Base-by-base conservation (phyloP, 495 filamentous ascomycete species). In the Neurospora sp. region DNA sequence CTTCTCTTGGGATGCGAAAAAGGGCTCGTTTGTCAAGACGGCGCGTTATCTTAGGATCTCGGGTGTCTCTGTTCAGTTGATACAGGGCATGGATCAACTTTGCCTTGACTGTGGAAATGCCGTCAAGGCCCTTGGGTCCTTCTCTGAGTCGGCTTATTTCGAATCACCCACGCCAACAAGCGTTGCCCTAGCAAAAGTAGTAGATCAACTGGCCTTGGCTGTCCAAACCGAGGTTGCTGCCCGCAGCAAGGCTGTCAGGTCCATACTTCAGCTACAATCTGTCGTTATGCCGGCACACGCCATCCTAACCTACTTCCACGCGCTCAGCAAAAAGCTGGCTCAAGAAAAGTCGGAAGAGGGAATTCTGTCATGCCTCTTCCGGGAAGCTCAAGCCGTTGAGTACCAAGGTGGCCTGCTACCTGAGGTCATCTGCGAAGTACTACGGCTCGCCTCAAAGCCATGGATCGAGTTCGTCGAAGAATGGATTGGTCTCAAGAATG, bases 401-500 rank as follows among this genome's bases (percentile, higher is more conserved):
- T 87, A 93, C 59, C 85, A 84, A 28, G 87, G 88, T 71, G 84
- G 81, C 10, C 89, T 90, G 77, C 78, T 96, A 42, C 87, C 87
- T 42, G 84, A 85, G 28, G 82, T 91, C n/a, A 81, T 93, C 48
- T 83, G 90, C 37, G 88, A 92, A 74, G 84, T 97, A 1, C 78
- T 97, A 10, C 82, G 85, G 10, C 86, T 88, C 19, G 87, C 92
- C 0, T 89, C 89, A 11, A 76, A 79, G 42, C 91, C 95, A 3
- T 97, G 92, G 90, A 84, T 92, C 43, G 86, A 89, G 21, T 88
- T 91, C 70, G 83, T 92, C 3, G 89, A 92, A 62, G 87, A 89
- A 71, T 97, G 93, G 93, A 86, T 94, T 72, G 94, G 94, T 0
- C 84, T 96, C 11, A 87, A 84, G 71, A 79, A 83, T 9, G 90